Conservation (phyloP, 2,329 filamentous ascomycete species). For the Bipolaris oryzae region DNA sequence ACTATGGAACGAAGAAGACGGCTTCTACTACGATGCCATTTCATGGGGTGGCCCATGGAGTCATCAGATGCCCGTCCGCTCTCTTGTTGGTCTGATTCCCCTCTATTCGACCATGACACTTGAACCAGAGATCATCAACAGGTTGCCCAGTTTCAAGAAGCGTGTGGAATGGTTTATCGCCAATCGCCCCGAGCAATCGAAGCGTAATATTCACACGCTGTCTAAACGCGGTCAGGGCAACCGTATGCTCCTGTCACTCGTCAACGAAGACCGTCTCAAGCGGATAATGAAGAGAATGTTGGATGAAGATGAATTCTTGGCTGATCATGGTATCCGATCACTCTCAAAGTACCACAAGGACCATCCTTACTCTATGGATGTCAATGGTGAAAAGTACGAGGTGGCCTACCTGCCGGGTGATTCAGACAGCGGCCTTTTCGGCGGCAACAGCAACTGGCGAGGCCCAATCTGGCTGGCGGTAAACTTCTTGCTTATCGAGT, state of each 20-base stretch:
- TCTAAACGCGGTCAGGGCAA: slow-evolving; percentile 88
- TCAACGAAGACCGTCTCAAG: slow-evolving; percentile 89
- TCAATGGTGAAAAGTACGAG: slow-evolving; percentile 86
- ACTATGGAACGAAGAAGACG: slow-evolving; percentile 94
- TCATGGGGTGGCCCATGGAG: slow-evolving; percentile 94
- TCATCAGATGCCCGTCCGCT: slow-evolving; percentile 89
- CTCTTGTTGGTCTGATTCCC: slow-evolving; percentile 90
- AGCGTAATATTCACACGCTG: slow-evolving; percentile 94
- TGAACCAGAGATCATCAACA: slow-evolving; percentile 91
- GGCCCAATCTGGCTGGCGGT: slow-evolving; percentile 94
- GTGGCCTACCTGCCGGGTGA: slow-evolving; percentile 94
- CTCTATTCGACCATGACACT: slow-evolving; percentile 90
- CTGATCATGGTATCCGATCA: slow-evolving; percentile 87
- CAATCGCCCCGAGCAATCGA: slow-evolving; percentile 82
- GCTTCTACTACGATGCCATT: slow-evolving; percentile 98
- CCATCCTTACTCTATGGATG: slow-evolving; percentile 91
- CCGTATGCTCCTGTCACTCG: slow-evolving; percentile 83
- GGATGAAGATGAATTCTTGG: slow-evolving; percentile 91
- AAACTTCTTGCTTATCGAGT: slow-evolving; percentile 93
- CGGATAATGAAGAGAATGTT: slow-evolving; percentile 92
- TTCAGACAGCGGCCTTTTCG: slow-evolving; percentile 92
- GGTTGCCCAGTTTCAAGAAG: slow-evolving; percentile 90
- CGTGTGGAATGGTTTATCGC: slow-evolving; percentile 93
- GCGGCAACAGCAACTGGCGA: slow-evolving; percentile 97
- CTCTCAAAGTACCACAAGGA: slow-evolving; percentile 91